These are phyloP conservation scores for Trypanosoma rangeli DNA, from an alignment of 208 protist species.

Conservation along the genomic window DNA sequence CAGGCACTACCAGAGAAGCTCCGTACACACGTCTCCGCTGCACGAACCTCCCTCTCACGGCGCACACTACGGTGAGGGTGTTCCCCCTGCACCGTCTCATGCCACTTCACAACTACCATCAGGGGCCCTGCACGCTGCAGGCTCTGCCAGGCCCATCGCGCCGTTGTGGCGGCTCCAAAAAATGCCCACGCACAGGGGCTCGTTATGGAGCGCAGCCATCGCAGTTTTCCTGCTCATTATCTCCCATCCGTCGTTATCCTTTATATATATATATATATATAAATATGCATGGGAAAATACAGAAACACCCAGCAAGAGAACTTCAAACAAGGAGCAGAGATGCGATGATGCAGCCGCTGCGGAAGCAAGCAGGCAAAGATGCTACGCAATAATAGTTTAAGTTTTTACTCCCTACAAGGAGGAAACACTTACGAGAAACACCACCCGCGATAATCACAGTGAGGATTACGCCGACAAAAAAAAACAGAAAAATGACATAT, in stretches of 20 bases:
- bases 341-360: no score
- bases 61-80: constrained; percentile 1
- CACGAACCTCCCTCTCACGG: constrained; percentile 1
- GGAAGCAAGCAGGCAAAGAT: no score
- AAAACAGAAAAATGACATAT: not conserved
- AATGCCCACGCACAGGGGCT: constrained; percentile 10
- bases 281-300: no score
- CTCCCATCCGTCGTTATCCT: no score
- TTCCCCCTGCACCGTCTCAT: not conserved
- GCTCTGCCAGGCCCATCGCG: not conserved
- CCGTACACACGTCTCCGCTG: not conserved
- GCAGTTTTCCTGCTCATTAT: not conserved
- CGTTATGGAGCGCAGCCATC: not conserved
- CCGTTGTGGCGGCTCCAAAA: constrained; percentile 2
- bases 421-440: not conserved
- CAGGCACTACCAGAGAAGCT: constrained; percentile 3
- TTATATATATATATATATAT: no score
- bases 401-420: not conserved
- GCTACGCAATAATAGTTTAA: not conserved
- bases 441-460: not conserved
- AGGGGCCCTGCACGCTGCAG: constrained; percentile 9
- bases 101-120: constrained; percentile 4
- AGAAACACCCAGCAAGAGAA: no score
- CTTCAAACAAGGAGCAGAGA: no score
- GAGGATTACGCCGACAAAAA: not conserved